Evolutionary conservation across 805 yeast species (phyloP).

Genomic region (Maudiozyma bulderi): DNA sequence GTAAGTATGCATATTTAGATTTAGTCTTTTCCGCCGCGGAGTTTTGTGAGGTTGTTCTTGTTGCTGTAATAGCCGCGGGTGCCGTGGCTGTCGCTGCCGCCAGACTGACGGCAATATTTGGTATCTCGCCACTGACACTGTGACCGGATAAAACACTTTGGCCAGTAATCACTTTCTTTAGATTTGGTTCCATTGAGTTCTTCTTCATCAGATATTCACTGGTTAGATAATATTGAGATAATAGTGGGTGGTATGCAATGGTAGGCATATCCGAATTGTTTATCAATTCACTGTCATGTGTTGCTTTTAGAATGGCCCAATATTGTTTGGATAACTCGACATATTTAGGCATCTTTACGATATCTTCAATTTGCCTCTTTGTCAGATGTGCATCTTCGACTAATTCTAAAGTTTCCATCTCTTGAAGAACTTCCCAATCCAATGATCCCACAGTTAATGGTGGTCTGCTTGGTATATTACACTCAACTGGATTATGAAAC

Average conservation of each 20-base stretch:
- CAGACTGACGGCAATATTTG: neutral
- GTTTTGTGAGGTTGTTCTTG: too few relatives aligned
- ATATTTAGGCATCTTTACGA: conserved; percentile 61
- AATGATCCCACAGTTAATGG: conserved; percentile 43
- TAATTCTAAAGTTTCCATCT: conserved; percentile 69
- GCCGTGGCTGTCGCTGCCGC: too few relatives aligned
- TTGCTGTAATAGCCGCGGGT: too few relatives aligned
- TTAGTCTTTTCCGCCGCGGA: neutral
- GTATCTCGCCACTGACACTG: neutral
- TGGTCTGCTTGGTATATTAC: conserved; percentile 60
- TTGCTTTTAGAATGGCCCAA: conserved; percentile 8
- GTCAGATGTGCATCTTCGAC: conserved; percentile 51
- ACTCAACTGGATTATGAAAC: conserved; percentile 54
- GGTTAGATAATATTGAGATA: conserved; percentile 81
- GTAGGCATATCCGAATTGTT: conserved; percentile 42
- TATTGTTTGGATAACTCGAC: conserved; percentile 15
- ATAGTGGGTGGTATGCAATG: conserved; percentile 74
- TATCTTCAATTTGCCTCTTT: conserved; percentile 41
- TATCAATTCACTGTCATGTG: neutral
- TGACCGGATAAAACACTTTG: neutral
- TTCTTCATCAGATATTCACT: conserved; percentile 52
- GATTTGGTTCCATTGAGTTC: neutral
- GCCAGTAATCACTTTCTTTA: neutral
- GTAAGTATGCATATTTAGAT: conserved; percentile 9
- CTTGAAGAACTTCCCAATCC: conserved; percentile 53